phyloP scores from a whole-genome alignment of 805 yeast species.

The Cyberlindnera lachancei region DNA sequence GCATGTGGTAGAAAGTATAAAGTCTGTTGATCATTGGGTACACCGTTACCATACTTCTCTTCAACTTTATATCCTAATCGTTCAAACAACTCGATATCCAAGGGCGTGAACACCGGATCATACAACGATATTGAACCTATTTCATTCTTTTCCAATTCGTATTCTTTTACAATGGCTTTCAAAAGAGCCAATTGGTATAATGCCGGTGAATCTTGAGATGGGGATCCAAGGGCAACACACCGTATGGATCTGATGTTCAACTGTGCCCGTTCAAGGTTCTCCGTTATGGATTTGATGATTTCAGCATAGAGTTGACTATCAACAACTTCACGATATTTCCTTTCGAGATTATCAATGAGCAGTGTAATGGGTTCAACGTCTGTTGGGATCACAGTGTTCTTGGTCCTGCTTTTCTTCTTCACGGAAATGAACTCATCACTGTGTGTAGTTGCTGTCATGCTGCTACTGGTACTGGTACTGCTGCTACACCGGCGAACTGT shows the following conservation, averaged over 20 bases:
- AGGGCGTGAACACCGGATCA: slow-evolving; percentile 54
- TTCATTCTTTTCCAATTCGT: no score
- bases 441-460: no score
- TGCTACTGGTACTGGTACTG: no score
- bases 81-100: slow-evolving; percentile 34
- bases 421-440: no score
- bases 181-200: slow-evolving; percentile 60
- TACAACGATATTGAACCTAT: slow-evolving; percentile 36
- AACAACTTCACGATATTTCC: slow-evolving; percentile 18
- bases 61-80: slow-evolving; percentile 16
- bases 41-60: slow-evolving; percentile 8
- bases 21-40: neutral
- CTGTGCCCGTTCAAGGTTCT: no score
- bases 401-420: no score
- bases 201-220: slow-evolving; percentile 50
- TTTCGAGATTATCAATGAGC: slow-evolving; percentile 2
- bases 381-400: no score
- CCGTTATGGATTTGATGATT: no score
- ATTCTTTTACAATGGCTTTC: slow-evolving; percentile 29
- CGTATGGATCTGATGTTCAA: no score
- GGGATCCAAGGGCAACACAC: slow-evolving; percentile 69
- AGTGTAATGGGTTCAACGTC: no score
- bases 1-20: slow-evolving; percentile 74
- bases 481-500: no score
- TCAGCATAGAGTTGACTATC: slow-evolving; percentile 24